Base-by-base conservation (phyloP, 176 grass and related monocot species). In the Phoenix dactylifera region DNA sequence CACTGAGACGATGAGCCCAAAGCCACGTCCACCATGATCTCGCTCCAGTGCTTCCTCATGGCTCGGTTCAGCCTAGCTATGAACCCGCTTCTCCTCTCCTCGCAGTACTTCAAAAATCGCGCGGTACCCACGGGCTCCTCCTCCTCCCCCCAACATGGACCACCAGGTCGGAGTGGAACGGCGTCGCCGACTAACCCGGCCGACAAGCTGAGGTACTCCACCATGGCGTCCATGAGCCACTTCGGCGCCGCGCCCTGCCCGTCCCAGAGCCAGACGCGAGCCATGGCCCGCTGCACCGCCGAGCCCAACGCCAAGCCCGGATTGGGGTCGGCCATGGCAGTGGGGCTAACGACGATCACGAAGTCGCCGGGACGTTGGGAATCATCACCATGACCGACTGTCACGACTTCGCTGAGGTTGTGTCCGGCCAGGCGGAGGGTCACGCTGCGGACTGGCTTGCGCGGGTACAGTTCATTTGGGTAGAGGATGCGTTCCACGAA, bases 181-280 rank as follows among this genome's bases (percentile, higher is more conserved):
- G 17, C 23, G 52, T 7, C 1, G 50, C 50, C 22, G 6, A 2
- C 35, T 9, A 44, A 44, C 35, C 35, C 35, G 24, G 52, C 9
- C 56, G 63, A 44, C 35, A 3, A 44, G 35, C 9, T 70, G 1
- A 95, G 76, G 79, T 89, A 86, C 19, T 80, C 82, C 4, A 72
- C 73, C 79, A 89, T 52, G 68, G 79, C 30, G 4, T 95, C 79
- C 1, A 76, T 50, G 3, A 95, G 52, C 18, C 52, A 49, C 1
- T 35, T 68, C 3, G 82, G 85, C 0, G 70, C 55, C 16, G 74
- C 29, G 24, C 84, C 77, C 4, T 66, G 73, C 26, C 73, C 76
- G 62, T 95, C 79, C 79, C 79, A 77, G 17, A 86, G 66, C 85
- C 85, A 95, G 67, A 95, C 63, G 55, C 68, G 80, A 18, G 82